These are phyloP conservation scores for Polychytrium aggregatum DNA, from an alignment of 192 early-diverging fungal species.

Conservation along the genomic window DNA sequence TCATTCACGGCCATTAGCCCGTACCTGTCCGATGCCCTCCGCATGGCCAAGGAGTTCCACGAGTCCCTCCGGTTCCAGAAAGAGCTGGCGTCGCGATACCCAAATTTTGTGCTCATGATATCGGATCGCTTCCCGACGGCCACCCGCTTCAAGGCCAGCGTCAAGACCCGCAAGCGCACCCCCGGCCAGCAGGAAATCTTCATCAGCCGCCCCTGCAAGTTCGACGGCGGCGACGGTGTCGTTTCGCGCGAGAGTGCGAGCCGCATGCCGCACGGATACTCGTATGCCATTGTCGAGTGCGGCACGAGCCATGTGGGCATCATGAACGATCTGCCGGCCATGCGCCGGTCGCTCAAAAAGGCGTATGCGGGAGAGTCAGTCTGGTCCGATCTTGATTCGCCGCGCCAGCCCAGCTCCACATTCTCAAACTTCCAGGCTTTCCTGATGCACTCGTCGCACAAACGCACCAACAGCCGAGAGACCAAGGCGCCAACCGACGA, in stretches of 20 bases:
- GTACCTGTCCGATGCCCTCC: slow-evolving; percentile 11
- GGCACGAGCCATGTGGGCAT: slow-evolving; percentile 7
- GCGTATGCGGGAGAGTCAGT: no score
- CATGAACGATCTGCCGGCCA: slow-evolving; percentile 12
- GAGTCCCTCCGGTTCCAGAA: slow-evolving; percentile 9
- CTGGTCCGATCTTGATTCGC: no score
- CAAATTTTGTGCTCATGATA: slow-evolving; percentile 8
- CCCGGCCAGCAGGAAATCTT: slow-evolving; percentile 4
- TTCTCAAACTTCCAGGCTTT: no score
- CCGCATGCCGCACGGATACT: slow-evolving; percentile 12
- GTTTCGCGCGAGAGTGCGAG: slow-evolving; percentile 9
- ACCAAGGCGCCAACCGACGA: no score
- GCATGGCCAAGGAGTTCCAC: slow-evolving; percentile 10
- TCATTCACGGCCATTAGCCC: neutral
- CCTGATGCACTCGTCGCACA: no score
- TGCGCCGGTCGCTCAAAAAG: slow-evolving; percentile 3
- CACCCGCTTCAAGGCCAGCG: slow-evolving; percentile 9
- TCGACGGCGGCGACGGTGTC: slow-evolving; percentile 15
- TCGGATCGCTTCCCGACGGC: slow-evolving; percentile 11
- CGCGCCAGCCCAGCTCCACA: no score
- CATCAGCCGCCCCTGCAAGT: slow-evolving; percentile 7
- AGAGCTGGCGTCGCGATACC: slow-evolving; percentile 4
- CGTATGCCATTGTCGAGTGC: neutral
- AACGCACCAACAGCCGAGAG: no score
- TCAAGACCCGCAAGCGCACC: neutral